Base-by-base conservation (phyloP, 768 basidiomycete genomes). In the Xerocomellus chrysenteron region DNA sequence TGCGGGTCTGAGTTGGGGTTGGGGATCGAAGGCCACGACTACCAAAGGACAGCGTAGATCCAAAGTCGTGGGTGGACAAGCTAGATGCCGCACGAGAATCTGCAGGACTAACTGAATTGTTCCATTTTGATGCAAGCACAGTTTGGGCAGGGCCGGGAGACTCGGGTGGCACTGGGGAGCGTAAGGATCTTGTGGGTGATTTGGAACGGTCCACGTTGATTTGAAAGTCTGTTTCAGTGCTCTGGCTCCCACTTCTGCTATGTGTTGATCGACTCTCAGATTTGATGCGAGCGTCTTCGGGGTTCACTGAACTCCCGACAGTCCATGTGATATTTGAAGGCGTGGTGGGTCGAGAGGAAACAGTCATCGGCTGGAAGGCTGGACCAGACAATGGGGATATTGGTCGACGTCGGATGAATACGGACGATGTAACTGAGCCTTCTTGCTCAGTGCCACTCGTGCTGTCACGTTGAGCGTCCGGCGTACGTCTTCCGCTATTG, bases 261-360 rank as follows among this genome's bases (percentile, higher is more conserved):
- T 87, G 86, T 13, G 62, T 43, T 48, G 62, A 43, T 60, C 59
- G 73, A 67, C 50, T 68, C 59, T 58, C 68, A 48, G 61, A 64
- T 65, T 57, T 74, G 60, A 52, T 52, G 57, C 73, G 68, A 64
- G 68, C 45, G 50, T 67, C 71, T 33, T 71, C 71, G n/a, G 59
- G 65, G 47, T 67, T 72, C 32, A 65, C 45, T 17, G 76, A 73
- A 24, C 75, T 54, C n/a, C 60, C 72, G 40, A 72, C 62, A 50
- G 78, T 82, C 89, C 89, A 91, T n/a, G 83, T 81, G 50, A 90
- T 79, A 67, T 87, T 89, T 2, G 90, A 91, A 36, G 90, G 90
- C 28, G 90, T 88, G 44, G 67, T 65, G 32, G 80, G 76, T 40
- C 78, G 74, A 54, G 79, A 75, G 52, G 84, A 78, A 24, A 81